Base-by-base conservation (phyloP, 2,329 filamentous ascomycete genomes). In the Paraphaeosphaeria sporulosa region DNA sequence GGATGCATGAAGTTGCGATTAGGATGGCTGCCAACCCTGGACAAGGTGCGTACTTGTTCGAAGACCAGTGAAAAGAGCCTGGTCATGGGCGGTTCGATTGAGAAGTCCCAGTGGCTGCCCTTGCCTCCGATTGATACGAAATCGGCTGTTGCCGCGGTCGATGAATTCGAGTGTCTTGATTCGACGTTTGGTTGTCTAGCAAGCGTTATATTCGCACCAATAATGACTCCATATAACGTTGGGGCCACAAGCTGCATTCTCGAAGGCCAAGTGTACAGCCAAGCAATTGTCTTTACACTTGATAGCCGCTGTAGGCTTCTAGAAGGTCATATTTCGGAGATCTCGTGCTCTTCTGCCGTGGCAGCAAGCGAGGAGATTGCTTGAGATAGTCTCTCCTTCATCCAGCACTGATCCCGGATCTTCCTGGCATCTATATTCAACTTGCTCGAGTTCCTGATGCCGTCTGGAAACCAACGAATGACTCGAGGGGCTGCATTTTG, bases 391-490 rank as follows among this genome's bases (percentile, higher is more conserved):
- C 43, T 54, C 30, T 30, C 44, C 6, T 32, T 47, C 59, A 61
- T 61, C n/a, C 7, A 42, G 19, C 30, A 10, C 7, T 32, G 10
- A 21, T 43, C 25, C 40, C 23, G 12, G n/a, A 48, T 47, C 25
- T 34, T 42, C n/a, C 43, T 25, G 4, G 43, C 21, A 23, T 61
- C 59, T 34, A 61, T 54, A 10, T 23, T 48, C 34, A 61, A 40
- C 30, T 54, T 55, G 27, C 30, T 25, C 42, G 9, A 10, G 17
- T 43, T 44, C 32, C 52, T 58, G 21, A 8, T 9, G 13, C 55
- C 25, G 12, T 44, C 21, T 21, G 40, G 47, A 19, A 9, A 30
- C 30, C 53, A 47, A 32, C 42, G 53, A 21, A 50, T 15, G 25
- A 27, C n/a, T 25, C 21, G 53, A 34, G 58, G 49, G 12, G 10